Evolutionary conservation across 495 filamentous ascomycete species (phyloP).

Genomic region (Friedmanniomyces endolithicus): DNA sequence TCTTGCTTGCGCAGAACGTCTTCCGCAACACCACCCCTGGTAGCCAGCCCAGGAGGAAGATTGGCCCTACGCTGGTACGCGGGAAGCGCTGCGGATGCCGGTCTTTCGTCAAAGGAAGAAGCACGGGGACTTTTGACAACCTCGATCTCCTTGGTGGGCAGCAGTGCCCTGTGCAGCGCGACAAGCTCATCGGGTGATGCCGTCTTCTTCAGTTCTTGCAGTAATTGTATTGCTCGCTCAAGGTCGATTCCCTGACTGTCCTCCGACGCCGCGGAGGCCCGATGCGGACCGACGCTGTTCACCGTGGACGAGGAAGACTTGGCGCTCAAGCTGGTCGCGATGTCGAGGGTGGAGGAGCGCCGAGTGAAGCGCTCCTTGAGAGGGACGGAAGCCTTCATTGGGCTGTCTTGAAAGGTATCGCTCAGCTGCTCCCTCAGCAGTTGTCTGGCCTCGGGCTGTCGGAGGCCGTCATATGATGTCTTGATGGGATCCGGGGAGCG

Average conservation of each 20-base stretch:
- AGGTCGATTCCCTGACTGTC: slow-evolving; percentile 21
- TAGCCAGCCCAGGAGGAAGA: slow-evolving; percentile 26
- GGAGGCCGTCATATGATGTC: slow-evolving; percentile 6
- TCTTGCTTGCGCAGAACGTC: slow-evolving; percentile 17
- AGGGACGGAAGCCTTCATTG: neutral
- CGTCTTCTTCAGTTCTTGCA: slow-evolving; percentile 30
- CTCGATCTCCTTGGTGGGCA: slow-evolving; percentile 19
- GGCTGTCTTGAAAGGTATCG: slow-evolving; percentile 8
- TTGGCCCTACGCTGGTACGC: slow-evolving; percentile 18
- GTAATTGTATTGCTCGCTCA: slow-evolving; percentile 23
- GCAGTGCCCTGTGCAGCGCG: slow-evolving; percentile 24
- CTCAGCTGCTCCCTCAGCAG: slow-evolving; percentile 9
- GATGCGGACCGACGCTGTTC: slow-evolving; percentile 4
- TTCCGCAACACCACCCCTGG: slow-evolving; percentile 18
- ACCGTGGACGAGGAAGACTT: slow-evolving; percentile 14
- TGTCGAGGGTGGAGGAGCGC: neutral
- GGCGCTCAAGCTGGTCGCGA: slow-evolving; percentile 6
- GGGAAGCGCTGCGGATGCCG: neutral
- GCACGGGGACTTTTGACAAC: slow-evolving; percentile 2
- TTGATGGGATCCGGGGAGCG: neutral
- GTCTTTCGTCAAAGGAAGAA: neutral
- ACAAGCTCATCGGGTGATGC: slow-evolving; percentile 29
- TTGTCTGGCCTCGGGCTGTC: slow-evolving; percentile 1
- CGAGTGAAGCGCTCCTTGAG: slow-evolving; percentile 3
- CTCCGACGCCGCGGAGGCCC: slow-evolving; percentile 2